phyloP scores from a whole-genome alignment of 2,329 filamentous ascomycete species.

The Xylaria hypoxylon region DNA sequence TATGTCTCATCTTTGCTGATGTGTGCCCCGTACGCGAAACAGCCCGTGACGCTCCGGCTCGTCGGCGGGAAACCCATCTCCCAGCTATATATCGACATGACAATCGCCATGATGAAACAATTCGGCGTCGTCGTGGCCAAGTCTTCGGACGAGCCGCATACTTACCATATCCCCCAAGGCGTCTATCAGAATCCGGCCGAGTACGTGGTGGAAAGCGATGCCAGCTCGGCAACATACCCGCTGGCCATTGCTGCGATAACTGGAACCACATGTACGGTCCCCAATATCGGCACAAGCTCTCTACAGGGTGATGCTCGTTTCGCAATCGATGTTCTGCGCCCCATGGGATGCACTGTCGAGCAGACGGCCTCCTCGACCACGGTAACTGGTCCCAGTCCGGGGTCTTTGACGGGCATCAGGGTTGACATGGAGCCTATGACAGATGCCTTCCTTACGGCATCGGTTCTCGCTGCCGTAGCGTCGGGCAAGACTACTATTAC shows the following conservation, averaged over 20 bases:
- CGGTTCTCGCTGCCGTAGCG: slow-evolving; percentile 90
- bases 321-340: slow-evolving; percentile 86
- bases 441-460: slow-evolving; percentile 95
- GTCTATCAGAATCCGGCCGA: slow-evolving; percentile 84
- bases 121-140: slow-evolving; percentile 86
- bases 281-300: slow-evolving; percentile 93
- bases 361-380: slow-evolving; percentile 90
- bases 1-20: slow-evolving; percentile 97
- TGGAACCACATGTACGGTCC: slow-evolving; percentile 93
- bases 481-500: slow-evolving; percentile 85
- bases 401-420: slow-evolving; percentile 77
- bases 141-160: slow-evolving; percentile 83
- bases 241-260: slow-evolving; percentile 94
- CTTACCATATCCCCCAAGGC: slow-evolving; percentile 91
- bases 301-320: slow-evolving; percentile 96
- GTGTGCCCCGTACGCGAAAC: slow-evolving; percentile 96
- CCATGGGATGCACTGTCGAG: slow-evolving; percentile 93
- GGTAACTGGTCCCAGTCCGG: slow-evolving; percentile 85
- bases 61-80: slow-evolving; percentile 98
- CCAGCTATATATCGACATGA: slow-evolving; percentile 98
- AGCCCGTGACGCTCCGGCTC: slow-evolving; percentile 87
- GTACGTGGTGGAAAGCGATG: slow-evolving; percentile 95
- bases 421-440: slow-evolving; percentile 99
- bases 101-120: slow-evolving; percentile 93
- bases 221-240: slow-evolving; percentile 96